Percentiles rank a stretch among this genome's conserved stretches.
Evolutionary conservation across 805 yeast species (phyloP).

Genomic region (Candida easanensis): DNA sequence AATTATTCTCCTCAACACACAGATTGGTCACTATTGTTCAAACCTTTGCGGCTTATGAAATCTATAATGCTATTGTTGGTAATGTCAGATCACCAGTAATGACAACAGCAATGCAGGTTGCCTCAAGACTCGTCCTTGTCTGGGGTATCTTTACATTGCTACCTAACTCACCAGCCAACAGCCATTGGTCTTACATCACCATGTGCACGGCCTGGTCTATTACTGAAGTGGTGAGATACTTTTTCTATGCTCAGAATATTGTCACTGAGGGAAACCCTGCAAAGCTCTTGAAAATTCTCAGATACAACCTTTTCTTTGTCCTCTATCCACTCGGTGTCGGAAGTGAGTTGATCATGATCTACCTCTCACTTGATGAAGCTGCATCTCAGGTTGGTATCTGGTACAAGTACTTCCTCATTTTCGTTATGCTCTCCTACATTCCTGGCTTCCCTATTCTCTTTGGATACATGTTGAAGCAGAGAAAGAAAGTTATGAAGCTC

Average conservation of each 20-base stretch:
- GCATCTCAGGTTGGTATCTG: conserved; percentile 42
- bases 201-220: conserved; percentile 85
- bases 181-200: conserved; percentile 58
- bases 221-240: conserved; percentile 89
- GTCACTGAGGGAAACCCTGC: conserved; percentile 53
- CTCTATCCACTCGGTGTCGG: conserved; percentile 93
- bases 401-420: conserved; percentile 55
- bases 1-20: conserved; percentile 57
- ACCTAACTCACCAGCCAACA: conserved; percentile 67
- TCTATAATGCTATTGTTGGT: conserved; percentile 74
- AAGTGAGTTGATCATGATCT: conserved; percentile 71
- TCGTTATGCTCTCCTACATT: conserved; percentile 61
- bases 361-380: conserved; percentile 72
- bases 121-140: conserved; percentile 78
- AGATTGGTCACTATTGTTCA: conserved; percentile 65
- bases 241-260: conserved; percentile 76
- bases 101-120: conserved; percentile 85
- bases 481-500: conserved; percentile 67
- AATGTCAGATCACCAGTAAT: conserved; percentile 80
- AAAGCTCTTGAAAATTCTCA: conserved; percentile 55
- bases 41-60: conserved; percentile 75
- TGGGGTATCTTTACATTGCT: conserved; percentile 76
- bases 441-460: conserved; percentile 88
- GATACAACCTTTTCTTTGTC: conserved; percentile 80
- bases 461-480: conserved; percentile 85